A percentile compares a stretch with the other conserved stretches of the same genome.
Evolutionary conservation across 768 basidiomycete genomes (phyloP).

Genomic region (Gautieria morchelliformis): DNA sequence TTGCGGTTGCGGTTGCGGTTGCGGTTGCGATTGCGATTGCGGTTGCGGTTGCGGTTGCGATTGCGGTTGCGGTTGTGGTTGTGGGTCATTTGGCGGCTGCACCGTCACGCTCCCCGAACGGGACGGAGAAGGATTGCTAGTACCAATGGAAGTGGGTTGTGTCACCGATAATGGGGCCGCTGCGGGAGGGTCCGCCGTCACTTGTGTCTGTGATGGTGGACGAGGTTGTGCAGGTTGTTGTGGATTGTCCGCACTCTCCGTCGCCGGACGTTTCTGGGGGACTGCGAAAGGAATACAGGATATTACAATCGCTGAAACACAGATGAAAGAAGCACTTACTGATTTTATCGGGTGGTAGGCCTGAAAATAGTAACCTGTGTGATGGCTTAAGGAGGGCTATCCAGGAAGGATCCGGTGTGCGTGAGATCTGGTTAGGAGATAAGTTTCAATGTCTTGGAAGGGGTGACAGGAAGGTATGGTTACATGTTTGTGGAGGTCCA

Average conservation of each 20-base stretch:
- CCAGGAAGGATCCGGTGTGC: neutral
- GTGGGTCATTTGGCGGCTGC: neutral
- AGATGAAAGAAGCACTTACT: neutral
- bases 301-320: neutral
- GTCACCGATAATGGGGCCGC: neutral
- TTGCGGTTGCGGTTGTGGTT: conserved; percentile 3
- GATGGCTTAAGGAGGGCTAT: neutral
- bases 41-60: neutral
- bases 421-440: neutral
- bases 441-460: conserved; percentile 20
- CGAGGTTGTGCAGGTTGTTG: neutral
- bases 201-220: neutral
- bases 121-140: conserved; percentile 14
- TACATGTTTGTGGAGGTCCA: conserved; percentile 43
- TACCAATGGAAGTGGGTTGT: conserved; percentile 12
- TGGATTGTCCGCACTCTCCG: neutral
- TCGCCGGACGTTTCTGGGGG: conserved; percentile 2
- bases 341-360: neutral
- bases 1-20: conserved; percentile 15
- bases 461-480: conserved; percentile 5
- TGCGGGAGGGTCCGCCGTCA: neutral
- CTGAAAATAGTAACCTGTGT: conserved; percentile 2
- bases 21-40: conserved; percentile 12
- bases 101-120: conserved; percentile 5
- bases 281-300: neutral